Conservation (phyloP, 345 rosid species). For the Boechera divaricarpa region DNA sequence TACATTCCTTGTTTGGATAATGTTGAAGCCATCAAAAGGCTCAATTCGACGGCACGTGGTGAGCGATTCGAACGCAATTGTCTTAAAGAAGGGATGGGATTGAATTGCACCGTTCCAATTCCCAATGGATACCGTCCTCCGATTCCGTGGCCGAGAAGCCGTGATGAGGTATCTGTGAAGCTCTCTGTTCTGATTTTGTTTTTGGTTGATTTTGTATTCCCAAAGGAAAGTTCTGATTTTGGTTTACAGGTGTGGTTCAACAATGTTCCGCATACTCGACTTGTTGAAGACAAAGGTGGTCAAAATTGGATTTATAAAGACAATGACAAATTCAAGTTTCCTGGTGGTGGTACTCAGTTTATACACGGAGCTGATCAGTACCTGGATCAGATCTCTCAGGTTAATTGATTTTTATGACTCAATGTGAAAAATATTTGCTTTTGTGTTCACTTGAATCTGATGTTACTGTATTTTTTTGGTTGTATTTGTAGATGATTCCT, state of each 20-base stretch:
- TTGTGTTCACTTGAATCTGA: slow-evolving; percentile 26
- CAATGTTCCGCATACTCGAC: slow-evolving; percentile 84
- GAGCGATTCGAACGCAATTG: slow-evolving; percentile 89
- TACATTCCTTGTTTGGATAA: slow-evolving; percentile 92
- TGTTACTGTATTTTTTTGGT: slow-evolving; percentile 22
- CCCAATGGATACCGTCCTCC: slow-evolving; percentile 77
- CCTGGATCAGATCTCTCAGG: slow-evolving; percentile 87
- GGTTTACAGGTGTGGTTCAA: slow-evolving; percentile 75
- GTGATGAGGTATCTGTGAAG: slow-evolving; percentile 71
- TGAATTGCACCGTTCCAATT: slow-evolving; percentile 82
- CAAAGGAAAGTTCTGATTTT: slow-evolving; percentile 25
- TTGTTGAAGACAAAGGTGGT: slow-evolving; percentile 96
- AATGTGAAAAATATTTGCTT: background rate
- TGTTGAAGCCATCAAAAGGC: slow-evolving; percentile 61
- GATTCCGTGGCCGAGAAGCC: slow-evolving; percentile 93
- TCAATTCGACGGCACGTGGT: slow-evolving; percentile 80
- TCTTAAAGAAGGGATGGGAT: slow-evolving; percentile 61
- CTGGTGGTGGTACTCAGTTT: slow-evolving; percentile 99
- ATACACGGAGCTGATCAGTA: slow-evolving; percentile 95
- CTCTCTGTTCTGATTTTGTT: slow-evolving; percentile 4
- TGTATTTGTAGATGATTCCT: slow-evolving; percentile 72
- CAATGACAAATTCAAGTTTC: slow-evolving; percentile 88
- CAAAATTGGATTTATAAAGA: slow-evolving; percentile 86
- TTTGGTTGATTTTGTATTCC: slow-evolving; percentile 9
- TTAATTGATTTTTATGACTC: slow-evolving; percentile 29